Base-by-base conservation (phyloP, 257 asterid genomes). In the Penstemon eatonii region DNA sequence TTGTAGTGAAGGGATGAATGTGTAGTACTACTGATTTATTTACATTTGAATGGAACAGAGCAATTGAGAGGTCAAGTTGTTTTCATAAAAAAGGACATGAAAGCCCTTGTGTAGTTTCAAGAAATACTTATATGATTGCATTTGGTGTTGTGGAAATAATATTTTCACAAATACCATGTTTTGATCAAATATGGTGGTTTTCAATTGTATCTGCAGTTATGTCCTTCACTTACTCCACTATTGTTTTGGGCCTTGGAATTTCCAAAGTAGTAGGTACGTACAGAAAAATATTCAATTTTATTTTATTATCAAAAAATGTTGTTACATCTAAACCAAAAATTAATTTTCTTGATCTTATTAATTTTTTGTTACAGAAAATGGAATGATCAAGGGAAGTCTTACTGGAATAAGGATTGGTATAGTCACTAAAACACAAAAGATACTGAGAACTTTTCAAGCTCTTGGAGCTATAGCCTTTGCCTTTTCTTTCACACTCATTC, bases 171-270 rank as follows among this genome's bases (percentile, higher is more conserved):
- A 89, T 89, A 41, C 96, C 95, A 10, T 85, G 86, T 69, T 84
- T 89, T n/a, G 88, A 86, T 68, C 89, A 86, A 73, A 82, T 89
- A 6, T 85, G 79, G 63, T 86, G 89, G 94, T 95, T 89, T 13
- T 89, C 96, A 1, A 81, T 89, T 7, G 83, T 89, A 8, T 95
- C 96, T 18, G 89, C 96, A 1, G 44, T 86, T 56, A 89, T 89
- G 96, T 88, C 96, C 33, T 88, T 86, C 51, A 82, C 93, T 53
- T 88, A 88, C 60, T 86, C 96, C 66, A 13, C 85, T 39, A 83
- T 84, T 67, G 93, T 89, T 5, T 68, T 88, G 51, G 93, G 87
- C 69, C 90, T 88, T 33, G 90, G 93, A 9, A 60, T 88, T 18
- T 84, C 76, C 18, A 78, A 77, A 85, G 89, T 87, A 69, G 85